These are phyloP conservation scores for Scheffersomyces titani DNA, from an alignment of 1,139 yeast species.

Conservation along the genomic window DNA sequence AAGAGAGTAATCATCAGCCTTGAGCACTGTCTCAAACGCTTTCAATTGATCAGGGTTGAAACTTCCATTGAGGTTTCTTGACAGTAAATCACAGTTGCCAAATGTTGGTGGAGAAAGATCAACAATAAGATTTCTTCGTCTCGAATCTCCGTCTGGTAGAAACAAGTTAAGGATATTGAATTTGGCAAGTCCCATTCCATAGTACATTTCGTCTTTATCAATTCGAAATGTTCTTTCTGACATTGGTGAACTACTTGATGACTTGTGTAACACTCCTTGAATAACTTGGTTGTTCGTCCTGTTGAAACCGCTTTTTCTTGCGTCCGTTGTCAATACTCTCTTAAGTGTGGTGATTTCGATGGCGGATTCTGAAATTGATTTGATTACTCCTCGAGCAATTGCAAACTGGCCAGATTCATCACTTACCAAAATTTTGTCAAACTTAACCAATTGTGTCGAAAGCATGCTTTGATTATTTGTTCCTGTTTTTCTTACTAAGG, in stretches of 20 bases:
- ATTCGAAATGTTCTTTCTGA: conserved; percentile 50
- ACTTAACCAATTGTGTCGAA: conserved; percentile 46
- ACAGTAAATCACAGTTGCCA: conserved; percentile 21
- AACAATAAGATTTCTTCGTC: conserved; percentile 60
- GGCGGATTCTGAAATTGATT: conserved; percentile 36
- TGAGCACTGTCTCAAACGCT: conserved; percentile 67
- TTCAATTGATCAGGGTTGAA: conserved; percentile 68
- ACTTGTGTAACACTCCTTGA: conserved; percentile 42
- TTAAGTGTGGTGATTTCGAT: conserved; percentile 51
- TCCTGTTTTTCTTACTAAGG: conserved; percentile 37
- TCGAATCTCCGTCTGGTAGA: conserved; percentile 52
- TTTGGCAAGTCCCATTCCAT: conserved; percentile 76
- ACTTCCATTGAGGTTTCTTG: conserved; percentile 12
- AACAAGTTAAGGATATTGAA: conserved; percentile 73
- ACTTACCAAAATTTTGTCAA: conserved; percentile 69
- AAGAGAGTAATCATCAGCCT: conserved; percentile 73
- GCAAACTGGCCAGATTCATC: conserved; percentile 83
- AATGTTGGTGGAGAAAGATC: conserved; percentile 50
- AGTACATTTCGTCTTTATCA: conserved; percentile 78
- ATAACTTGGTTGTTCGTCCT: conserved; percentile 47
- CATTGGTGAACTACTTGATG: conserved; percentile 5
- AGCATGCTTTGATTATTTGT: conserved; percentile 2
- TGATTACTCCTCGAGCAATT: conserved; percentile 62
- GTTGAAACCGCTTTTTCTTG: conserved; percentile 44
- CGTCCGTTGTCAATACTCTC: conserved; percentile 48